Evolutionary conservation across 1,139 yeast genomes (phyloP).

Genomic region (Zygosaccharomyces sapae): DNA sequence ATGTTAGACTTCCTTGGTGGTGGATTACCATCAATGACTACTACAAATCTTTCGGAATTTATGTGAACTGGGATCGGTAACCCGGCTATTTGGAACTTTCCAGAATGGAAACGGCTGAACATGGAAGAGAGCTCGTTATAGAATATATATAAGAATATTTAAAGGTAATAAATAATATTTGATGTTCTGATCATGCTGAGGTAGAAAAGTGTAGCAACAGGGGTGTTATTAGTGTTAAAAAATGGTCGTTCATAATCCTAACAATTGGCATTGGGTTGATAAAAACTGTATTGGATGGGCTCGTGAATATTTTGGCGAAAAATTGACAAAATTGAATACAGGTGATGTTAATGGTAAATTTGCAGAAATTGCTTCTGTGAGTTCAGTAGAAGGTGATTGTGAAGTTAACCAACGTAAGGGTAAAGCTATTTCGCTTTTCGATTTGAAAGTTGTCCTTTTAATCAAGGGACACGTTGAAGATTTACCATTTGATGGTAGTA

Average conservation of each 20-base stretch:
- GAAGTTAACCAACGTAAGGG: constrained; percentile 97
- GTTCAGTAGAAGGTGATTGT: constrained; percentile 87
- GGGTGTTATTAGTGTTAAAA: constrained; percentile 5
- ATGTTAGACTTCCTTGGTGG: constrained; percentile 84
- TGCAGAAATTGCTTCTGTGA: constrained; percentile 50
- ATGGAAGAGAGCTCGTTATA: constrained; percentile 8
- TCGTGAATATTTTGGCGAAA: constrained; percentile 62
- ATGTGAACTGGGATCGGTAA: constrained; percentile 16
- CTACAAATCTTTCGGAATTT: constrained; percentile 39
- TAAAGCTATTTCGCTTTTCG: constrained; percentile 87
- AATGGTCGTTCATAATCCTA: constrained; percentile 73
- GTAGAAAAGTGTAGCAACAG: neutral
- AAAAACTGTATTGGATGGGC: constrained; percentile 95
- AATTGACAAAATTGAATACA: constrained; percentile 49
- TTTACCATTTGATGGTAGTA: constrained; percentile 54
- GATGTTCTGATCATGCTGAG: neutral
- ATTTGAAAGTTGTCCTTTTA: constrained; percentile 62
- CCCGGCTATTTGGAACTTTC: constrained; percentile 7
- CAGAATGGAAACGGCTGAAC: constrained; percentile 8
- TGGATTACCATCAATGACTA: constrained; percentile 56
- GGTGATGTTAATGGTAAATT: constrained; percentile 36
- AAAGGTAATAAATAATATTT: neutral
- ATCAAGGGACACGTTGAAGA: constrained; percentile 49
- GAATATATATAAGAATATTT: neutral
- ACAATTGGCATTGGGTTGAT: constrained; percentile 98